A percentile compares a stretch with the other conserved stretches of the same genome.
These are phyloP conservation scores for Gyrodon lividus DNA, from an alignment of 768 basidiomycete species.

Conservation along the genomic window DNA sequence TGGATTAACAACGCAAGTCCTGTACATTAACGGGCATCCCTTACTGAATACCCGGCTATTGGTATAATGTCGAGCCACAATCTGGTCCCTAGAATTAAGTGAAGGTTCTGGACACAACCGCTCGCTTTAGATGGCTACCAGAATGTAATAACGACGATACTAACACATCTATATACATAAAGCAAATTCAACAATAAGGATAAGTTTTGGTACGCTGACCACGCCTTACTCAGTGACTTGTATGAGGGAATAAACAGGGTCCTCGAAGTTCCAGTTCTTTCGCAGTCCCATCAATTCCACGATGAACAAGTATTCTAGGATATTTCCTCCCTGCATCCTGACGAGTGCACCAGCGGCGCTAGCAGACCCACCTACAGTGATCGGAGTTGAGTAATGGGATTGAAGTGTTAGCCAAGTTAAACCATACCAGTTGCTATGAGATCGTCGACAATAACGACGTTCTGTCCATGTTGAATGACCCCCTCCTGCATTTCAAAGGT, in stretches of 20 bases:
- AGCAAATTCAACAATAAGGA: conserved; percentile 18
- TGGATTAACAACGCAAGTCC: conserved; percentile 45
- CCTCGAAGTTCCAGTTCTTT: conserved; percentile 65
- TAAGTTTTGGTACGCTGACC: conserved; percentile 17
- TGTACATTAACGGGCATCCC: conserved; percentile 77
- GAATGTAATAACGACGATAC: too few relatives aligned
- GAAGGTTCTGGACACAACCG: not conserved
- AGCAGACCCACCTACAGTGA: conserved; percentile 79
- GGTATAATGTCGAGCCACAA: conserved; percentile 35
- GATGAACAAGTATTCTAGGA: conserved; percentile 92
- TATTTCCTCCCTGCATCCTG: conserved; percentile 75
- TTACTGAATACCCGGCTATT: conserved; percentile 74
- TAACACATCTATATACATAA: not conserved
- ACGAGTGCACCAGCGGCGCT: conserved; percentile 90
- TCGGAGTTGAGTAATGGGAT: conserved; percentile 6
- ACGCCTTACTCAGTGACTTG: conserved; percentile 57
- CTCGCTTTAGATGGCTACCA: too few relatives aligned
- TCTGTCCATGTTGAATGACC: conserved; percentile 79
- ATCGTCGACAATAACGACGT: conserved; percentile 88
- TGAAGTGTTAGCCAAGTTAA: not conserved
- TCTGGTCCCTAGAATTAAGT: not conserved
- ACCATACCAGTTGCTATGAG: conserved; percentile 87
- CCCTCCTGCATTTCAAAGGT: conserved; percentile 94
- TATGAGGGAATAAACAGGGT: conserved; percentile 86
- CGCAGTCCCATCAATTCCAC: conserved; percentile 79